Conservation (phyloP, 305 asterid genomes). For the Plantago coronopus region DNA sequence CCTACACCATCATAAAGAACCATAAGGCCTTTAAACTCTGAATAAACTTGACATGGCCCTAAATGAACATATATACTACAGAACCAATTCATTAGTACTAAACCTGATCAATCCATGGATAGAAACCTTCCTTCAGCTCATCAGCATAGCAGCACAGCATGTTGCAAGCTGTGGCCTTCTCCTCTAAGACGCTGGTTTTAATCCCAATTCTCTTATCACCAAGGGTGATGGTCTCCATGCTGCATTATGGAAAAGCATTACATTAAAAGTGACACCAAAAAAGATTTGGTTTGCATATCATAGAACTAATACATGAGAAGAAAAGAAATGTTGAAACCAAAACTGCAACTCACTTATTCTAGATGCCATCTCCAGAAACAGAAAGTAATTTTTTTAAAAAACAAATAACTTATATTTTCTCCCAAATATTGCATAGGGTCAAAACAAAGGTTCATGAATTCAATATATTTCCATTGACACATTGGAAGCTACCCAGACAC, state of each 20-base stretch:
- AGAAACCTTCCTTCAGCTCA: slow-evolving; percentile 94
- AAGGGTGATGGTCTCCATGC: slow-evolving; percentile 93
- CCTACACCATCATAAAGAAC: slow-evolving; percentile 41
- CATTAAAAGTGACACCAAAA: slow-evolving; percentile 9
- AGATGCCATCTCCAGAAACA: slow-evolving; percentile 1
- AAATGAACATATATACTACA: slow-evolving; percentile 2
- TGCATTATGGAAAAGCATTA: slow-evolving; percentile 36
- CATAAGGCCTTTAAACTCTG: slow-evolving; percentile 9
- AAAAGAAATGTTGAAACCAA: neutral
- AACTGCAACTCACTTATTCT: neutral
- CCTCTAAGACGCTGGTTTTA: slow-evolving; percentile 92
- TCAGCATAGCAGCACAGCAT: slow-evolving; percentile 97
- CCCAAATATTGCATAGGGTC: neutral
- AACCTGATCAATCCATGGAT: slow-evolving; percentile 99
- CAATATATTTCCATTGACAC: neutral
- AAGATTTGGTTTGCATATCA: neutral
- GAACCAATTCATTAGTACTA: slow-evolving; percentile 23
- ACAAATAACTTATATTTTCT: neutral
- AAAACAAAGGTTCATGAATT: neutral
- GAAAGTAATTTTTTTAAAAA: too few species aligned
- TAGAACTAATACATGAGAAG: neutral
- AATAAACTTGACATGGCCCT: slow-evolving; percentile 13
- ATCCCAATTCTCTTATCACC: slow-evolving; percentile 97
- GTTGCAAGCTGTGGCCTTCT: slow-evolving; percentile 98
- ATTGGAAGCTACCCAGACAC: neutral